These are phyloP conservation scores for Cenchrus fungigraminus DNA, from an alignment of 176 grass and related monocot species.

Conservation along the genomic window DNA sequence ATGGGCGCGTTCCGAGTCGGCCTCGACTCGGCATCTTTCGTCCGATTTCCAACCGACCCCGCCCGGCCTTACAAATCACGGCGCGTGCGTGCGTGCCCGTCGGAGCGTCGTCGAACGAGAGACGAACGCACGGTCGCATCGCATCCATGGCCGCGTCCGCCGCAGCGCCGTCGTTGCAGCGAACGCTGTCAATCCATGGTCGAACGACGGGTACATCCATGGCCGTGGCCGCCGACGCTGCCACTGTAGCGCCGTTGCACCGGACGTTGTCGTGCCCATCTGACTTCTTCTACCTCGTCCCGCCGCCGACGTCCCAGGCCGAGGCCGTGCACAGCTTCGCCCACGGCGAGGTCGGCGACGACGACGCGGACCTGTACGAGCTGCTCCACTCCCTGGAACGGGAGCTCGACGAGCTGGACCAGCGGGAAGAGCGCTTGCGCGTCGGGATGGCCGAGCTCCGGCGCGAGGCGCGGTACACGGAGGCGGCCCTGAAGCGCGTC, in stretches of 20 bases:
- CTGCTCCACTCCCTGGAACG: neutral
- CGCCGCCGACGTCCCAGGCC: neutral
- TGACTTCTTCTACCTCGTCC: neutral
- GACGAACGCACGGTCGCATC: neutral
- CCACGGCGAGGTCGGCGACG: neutral
- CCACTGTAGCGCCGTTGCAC: neutral
- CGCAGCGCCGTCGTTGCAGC: neutral
- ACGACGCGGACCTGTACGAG: neutral
- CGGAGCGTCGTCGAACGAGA: neutral
- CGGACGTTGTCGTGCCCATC: neutral
- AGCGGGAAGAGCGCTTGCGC: neutral
- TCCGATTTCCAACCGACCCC: too few species aligned
- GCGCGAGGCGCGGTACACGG: neutral
- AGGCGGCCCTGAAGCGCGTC: neutral
- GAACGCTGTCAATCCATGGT: neutral
- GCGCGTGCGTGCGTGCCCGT: too few species aligned
- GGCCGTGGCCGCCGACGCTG: neutral
- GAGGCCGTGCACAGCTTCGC: neutral
- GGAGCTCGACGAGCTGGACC: neutral
- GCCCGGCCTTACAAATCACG: too few species aligned
- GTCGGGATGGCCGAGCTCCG: neutral
- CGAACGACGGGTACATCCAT: neutral
- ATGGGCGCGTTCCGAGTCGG: too few species aligned
- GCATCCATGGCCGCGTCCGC: neutral
- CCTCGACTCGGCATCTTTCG: too few species aligned